Evolutionary conservation across 257 asterid species (phyloP), one percentile per base, ranked within the genome.

Genomic region (Rauvolfia tetraphylla): DNA sequence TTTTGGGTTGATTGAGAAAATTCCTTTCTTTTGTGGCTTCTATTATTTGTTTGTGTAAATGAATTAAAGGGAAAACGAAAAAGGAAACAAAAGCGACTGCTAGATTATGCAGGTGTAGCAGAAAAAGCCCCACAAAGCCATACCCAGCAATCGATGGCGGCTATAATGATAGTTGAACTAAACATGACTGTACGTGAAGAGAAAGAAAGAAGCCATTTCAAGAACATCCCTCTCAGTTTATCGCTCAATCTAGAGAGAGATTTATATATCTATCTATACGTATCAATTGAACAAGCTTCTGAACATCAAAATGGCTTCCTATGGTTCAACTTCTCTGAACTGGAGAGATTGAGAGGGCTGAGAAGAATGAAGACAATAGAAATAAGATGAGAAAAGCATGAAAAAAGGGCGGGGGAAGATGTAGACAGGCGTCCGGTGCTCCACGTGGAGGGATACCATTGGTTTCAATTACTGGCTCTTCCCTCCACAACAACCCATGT

Each of bases 371-470:
- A 46, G 56, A 39, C 13, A 49, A 65, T 36, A 8, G 33, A 31
- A 49, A 34, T 10, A 25, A 57, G 44, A 58, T 71, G 70, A 70
- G 75, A 63, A 58, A 71, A 63, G 79, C 80, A 54, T 63, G 80
- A 66, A 31, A 77, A 42, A 49, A 41, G 75, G 74, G 59, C 78
- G 83, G 51, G 79, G 62, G 78, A 87, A 80, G 83, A 85, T 44
- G 83, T 85, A 23, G 88, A 83, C 86, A 79, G 77, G 83, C 87
- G 83, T 89, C 85, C 89, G 76, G 77, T 29, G 71, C 22, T 81
- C 93, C 92, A 91, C 93, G 95, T 88, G 97, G 81, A 85, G 48
- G 42, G 76, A 25, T 48, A 38, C 25, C 38, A 87, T 72, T 89
- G 97, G 97, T 33, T n/a, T 75, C 53, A 73, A 57, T 73, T 69